These are phyloP conservation scores for Rhododendron simsii DNA, from an alignment of 148 eudicot species.

Conservation along the genomic window DNA sequence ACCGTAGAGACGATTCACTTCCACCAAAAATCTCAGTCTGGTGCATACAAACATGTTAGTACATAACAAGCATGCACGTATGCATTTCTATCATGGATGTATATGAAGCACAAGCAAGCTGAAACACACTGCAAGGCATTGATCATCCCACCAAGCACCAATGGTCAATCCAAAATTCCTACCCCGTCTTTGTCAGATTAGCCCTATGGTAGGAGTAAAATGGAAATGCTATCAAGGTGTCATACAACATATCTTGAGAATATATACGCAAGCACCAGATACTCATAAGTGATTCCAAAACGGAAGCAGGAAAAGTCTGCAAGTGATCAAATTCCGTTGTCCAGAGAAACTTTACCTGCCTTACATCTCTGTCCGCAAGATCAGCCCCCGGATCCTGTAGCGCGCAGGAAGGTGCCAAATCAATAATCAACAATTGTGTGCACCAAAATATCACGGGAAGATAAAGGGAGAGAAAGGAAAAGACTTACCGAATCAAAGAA, in stretches of 20 bases:
- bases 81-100: background rate
- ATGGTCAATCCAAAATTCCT: background rate
- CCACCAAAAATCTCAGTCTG: background rate
- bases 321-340: background rate
- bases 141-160: background rate
- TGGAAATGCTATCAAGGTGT: background rate
- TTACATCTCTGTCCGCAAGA: constrained; percentile 53
- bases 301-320: background rate
- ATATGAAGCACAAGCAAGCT: background rate
- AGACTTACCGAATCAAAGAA: constrained; percentile 67
- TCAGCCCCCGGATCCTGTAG: constrained; percentile 44
- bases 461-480: constrained; percentile 6
- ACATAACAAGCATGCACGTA: background rate
- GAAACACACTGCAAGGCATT: background rate
- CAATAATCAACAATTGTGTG: background rate
- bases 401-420: constrained; percentile 4
- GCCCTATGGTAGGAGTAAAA: background rate
- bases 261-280: background rate
- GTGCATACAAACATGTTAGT: background rate
- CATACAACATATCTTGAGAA: background rate
- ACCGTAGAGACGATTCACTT: background rate
- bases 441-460: background rate
- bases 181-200: background rate
- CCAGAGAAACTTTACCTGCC: constrained; percentile 45
- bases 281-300: background rate